Base-by-base conservation (phyloP, 2,329 filamentous ascomycete genomes). In the Neofusicoccum sp. region DNA sequence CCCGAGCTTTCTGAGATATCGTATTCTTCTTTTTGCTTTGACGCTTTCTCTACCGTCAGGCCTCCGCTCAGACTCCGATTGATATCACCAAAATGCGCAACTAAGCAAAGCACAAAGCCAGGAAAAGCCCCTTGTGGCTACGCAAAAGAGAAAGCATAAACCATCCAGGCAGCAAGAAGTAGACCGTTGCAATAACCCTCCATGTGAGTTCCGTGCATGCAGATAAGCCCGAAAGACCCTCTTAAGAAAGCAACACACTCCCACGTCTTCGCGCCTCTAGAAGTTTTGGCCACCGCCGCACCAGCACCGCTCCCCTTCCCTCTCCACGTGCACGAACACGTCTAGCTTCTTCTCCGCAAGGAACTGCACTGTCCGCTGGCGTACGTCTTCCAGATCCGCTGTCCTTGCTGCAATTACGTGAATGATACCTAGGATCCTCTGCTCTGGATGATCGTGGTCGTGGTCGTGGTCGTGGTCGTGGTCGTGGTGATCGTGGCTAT, bases 261-360 rank as follows among this genome's bases (percentile, higher is more conserved):
- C 14, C 34, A 41, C 36, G 9, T 9, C 2, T 14, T 28, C 26
- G 34, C 36, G n/a, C 6, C 49, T 14, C 41, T 58, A 47, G 20
- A 58, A 58, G 20, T 71, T 74, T 33, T 63, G 65, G 0, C 80
- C 80, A 11, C 81, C 79, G 26, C 82, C 82, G 70, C 85, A 88
- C 85, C 85, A 88, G 69, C 85, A 88, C 61, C 79, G 75, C 4
- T 78, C 91, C 0, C 89, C 90, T 69, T 96, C 91, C 48, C 88
- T 81, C 75, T 97, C 93, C 1, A 96, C 89, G 75, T 97, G 93
- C 4, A 97, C 84, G 28, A 96, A 86, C 11, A 92, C 85, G 68
- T 96, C 88, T 76, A 97, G 89, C 43, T 86, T 85, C 65, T 89
- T 84, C 56, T 84, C 84, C 6, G 82, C 77, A 24, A 96, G 79